These are phyloP conservation scores for Coemansia sp. DNA, from an alignment of 192 early-diverging fungal genomes.

Conservation along the genomic window DNA sequence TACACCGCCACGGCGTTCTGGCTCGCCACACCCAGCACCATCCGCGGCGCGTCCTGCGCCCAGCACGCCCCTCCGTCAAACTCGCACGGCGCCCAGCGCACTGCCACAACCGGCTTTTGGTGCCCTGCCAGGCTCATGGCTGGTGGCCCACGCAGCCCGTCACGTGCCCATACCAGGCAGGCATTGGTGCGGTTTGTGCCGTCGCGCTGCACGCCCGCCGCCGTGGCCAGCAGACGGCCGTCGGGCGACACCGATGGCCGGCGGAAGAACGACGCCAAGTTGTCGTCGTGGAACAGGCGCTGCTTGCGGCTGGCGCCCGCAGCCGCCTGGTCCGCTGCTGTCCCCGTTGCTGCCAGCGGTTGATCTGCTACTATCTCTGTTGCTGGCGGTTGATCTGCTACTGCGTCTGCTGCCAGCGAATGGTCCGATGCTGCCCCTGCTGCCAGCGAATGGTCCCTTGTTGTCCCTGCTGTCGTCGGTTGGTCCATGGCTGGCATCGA, in stretches of 20 bases:
- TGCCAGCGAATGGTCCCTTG: too few relatives aligned
- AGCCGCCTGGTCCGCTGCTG: too few relatives aligned
- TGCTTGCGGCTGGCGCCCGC: slow-evolving; percentile 6
- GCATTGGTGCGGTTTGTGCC: slow-evolving; percentile 51
- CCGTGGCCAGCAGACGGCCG: slow-evolving; percentile 73
- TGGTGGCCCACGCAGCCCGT: slow-evolving; percentile 56
- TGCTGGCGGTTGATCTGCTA: too few relatives aligned
- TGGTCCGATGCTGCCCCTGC: too few relatives aligned
- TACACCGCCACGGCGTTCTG: slow-evolving; percentile 79
- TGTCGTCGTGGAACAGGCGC: slow-evolving; percentile 79
- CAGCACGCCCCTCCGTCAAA: slow-evolving; percentile 11
- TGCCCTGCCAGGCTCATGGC: slow-evolving; percentile 63
- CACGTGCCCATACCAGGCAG: slow-evolving; percentile 62
- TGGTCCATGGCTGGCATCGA: slow-evolving; percentile 13
- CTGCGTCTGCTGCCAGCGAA: too few relatives aligned
- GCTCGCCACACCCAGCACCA: slow-evolving; percentile 80
- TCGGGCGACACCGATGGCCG: slow-evolving; percentile 83
- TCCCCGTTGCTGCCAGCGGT: too few relatives aligned
- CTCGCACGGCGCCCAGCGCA: slow-evolving; percentile 56
- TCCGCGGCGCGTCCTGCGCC: slow-evolving; percentile 57
- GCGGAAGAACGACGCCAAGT: slow-evolving; percentile 84
- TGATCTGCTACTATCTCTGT: too few relatives aligned
- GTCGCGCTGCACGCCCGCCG: slow-evolving; percentile 64
- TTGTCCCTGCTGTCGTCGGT: too few relatives aligned
- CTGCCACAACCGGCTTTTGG: slow-evolving; percentile 70